Conservation (phyloP, 305 asterid species). For the Solanum hybrid region DNA sequence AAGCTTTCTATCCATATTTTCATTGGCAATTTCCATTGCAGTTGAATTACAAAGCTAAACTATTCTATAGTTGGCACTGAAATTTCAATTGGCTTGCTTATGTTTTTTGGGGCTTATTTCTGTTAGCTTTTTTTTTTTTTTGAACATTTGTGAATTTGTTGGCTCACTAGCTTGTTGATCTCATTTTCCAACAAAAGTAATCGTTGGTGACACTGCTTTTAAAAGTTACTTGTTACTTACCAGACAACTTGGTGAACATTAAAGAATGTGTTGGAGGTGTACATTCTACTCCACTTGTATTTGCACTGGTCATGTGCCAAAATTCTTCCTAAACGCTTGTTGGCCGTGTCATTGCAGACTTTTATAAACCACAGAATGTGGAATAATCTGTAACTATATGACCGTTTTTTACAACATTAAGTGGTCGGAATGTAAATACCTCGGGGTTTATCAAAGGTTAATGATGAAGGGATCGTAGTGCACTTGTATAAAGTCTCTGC, state of each 20-base stretch:
- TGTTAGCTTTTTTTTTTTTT: background rate
- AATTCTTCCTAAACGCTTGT: background rate
- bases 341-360: background rate
- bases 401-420: background rate
- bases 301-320: background rate
- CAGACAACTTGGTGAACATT: background rate
- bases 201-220: background rate
- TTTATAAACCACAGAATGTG: background rate
- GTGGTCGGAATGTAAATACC: background rate
- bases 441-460: background rate
- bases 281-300: background rate
- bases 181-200: background rate
- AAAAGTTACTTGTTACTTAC: background rate
- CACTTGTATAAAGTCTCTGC: background rate
- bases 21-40: slow-evolving; percentile 1
- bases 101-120: background rate
- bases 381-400: background rate
- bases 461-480: background rate
- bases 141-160: background rate
- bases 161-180: background rate
- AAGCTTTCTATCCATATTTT: background rate
- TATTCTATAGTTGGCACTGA: background rate
- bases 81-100: background rate
- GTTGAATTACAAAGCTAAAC: slow-evolving; percentile 2
- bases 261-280: background rate